Evolutionary conservation across 2,329 filamentous ascomycete species (phyloP), one percentile per base, ranked within the genome.

Genomic region (Alternaria infectoria): DNA sequence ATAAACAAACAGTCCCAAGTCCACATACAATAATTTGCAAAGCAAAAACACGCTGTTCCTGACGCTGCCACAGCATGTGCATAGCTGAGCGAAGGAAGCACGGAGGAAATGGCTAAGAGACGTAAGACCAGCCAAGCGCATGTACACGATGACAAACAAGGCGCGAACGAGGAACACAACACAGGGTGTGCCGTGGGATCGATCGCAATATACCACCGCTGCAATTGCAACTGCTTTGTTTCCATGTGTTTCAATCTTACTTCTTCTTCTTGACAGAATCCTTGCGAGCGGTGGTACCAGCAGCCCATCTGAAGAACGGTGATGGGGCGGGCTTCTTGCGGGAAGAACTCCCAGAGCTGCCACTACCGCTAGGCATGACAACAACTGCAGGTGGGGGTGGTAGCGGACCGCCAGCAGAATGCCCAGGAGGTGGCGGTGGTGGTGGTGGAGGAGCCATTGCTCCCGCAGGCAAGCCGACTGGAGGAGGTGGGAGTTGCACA

Each of bases 221-320:
- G 32, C 30, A 13, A 19, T 13, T 40, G 15, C 19, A 21, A 21
- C 13, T 40, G 15, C 19, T 12, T 59, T 57, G 51, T 36, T 2
- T 36, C 32, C 7, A 36, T 36, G 32, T 45, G 12, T 12, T 50
- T 23, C 11, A 21, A 21, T 19, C 28, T 15, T 17, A 56, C 15
- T 55, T 65, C 62, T 65, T 67, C 55, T 59, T 62, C 43, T 57
- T 62, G 15, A 19, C n/a, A 26, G 59, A 45, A 12, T 60, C 58
- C 28, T 60, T 60, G 30, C 58, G 58, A 26, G 25, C 45, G 36
- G 26, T 21, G 46, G 25, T 61, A 21, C 65, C 65, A 40, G 72
- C 72, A 52, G 70, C 70, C 73, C 73, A 75, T 52, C 69, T 59
- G 32, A 75, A 65, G 57, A 75, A 72, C 8, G 63, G 63, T 19